Conservation (phyloP, 768 basidiomycete genomes). For the Crepidotus variabilis region DNA sequence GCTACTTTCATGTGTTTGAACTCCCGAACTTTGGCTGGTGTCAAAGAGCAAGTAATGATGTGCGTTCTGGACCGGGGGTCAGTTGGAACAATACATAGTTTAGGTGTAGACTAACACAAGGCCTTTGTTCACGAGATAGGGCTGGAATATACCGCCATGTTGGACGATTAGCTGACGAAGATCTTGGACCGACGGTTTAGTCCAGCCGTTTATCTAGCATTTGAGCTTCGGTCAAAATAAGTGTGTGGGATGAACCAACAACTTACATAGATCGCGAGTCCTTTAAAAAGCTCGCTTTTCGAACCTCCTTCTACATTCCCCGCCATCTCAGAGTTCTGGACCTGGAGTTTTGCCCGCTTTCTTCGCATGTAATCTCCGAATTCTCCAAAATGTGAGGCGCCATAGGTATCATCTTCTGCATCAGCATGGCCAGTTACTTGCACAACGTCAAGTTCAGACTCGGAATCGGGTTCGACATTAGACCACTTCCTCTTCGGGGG, state of each 20-base stretch:
- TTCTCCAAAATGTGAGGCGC: constrained; percentile 74
- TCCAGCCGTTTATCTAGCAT: constrained; percentile 86
- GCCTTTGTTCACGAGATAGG: constrained; percentile 79
- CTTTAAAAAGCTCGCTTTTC: constrained; percentile 60
- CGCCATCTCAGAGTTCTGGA: constrained; percentile 59
- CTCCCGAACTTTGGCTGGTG: constrained; percentile 84
- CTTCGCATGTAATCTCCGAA: constrained; percentile 88
- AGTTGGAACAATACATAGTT: not conserved
- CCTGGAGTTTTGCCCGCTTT: constrained; percentile 87
- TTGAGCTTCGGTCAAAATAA: constrained; percentile 1
- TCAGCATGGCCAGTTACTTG: constrained; percentile 12
- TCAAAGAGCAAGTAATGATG: constrained; percentile 88
- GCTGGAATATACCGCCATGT: constrained; percentile 80
- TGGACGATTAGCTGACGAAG: constrained; percentile 74
- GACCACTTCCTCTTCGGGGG: constrained; percentile 36
- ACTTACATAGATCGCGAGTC: constrained; percentile 78
- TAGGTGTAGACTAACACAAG: constrained; percentile 49
- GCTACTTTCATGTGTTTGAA: constrained; percentile 91
- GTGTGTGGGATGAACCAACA: not conserved
- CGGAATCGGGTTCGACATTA: constrained; percentile 15
- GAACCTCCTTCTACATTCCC: constrained; percentile 11
- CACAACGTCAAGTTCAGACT: constrained; percentile 6
- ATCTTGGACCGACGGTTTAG: constrained; percentile 82
- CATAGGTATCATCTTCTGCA: constrained; percentile 56
- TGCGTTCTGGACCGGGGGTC: constrained; percentile 73